Base-by-base conservation (phyloP, 441 rosid genomes). In the Populus hybrid region DNA sequence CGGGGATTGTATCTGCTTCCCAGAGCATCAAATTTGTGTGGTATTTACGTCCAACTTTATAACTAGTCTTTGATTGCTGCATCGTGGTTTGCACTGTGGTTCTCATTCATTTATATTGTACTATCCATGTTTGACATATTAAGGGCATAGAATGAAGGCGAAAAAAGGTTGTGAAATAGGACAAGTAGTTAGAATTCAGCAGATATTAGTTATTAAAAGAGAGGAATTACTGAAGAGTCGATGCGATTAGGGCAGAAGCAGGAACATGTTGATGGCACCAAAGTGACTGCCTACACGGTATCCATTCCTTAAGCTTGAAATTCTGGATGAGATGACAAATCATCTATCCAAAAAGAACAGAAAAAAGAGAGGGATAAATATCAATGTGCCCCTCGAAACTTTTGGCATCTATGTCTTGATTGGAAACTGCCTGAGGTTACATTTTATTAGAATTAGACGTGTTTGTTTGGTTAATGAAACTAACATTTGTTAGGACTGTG, bases 21-120 rank as follows among this genome's bases (percentile, higher is more conserved):
- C 93, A 1, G 99, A 97, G 92, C 99, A 94, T 84, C 95, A 88
- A 82, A 90, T 89, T 76, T 97, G 99, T 18, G 99, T 94, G 87
- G 99, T 97, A 88, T 82, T 83, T 82, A 76, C 66, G 18, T 45
- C 64, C 1, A 64, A 4, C 73, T 61, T 14, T 76, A 35, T 72
- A 18, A 61, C 24, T 9, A 75, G 31, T 24, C 9, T 75, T 42
- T n/a, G 6, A 23, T 14, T 73, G 23, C 74, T 83, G 31, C 59
- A 23, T 33, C 67, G 16, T 28, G 20, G n/a, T 77, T 36, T 83
- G 31, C 59, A 23, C 26, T 72, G 10, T 28, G 24, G 16, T 74
- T 50, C 23, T 73, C 36, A 72, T 61, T 61, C 28, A 1, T 9
- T 61, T 21, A 61, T 61, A n/a, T n/a, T 10, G 5, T 21, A 21